Percentiles rank a stretch among this genome's conserved stretches.
These are phyloP conservation scores for Jatropha multifida DNA, from an alignment of 441 rosid species.

Conservation along the genomic window DNA sequence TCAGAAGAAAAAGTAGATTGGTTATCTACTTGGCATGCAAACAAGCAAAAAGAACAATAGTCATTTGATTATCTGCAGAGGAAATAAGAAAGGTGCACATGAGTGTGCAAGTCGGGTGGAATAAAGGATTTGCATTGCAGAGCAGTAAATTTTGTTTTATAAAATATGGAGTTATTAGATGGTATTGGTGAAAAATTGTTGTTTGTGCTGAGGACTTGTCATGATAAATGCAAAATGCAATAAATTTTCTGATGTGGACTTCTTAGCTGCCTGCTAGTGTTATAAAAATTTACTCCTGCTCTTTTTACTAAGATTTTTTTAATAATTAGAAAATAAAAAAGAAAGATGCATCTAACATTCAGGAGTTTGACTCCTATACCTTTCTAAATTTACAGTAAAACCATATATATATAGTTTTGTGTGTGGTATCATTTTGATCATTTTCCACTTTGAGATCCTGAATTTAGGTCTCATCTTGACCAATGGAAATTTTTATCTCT, in stretches of 20 bases:
- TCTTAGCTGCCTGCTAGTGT: background rate
- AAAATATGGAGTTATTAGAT: background rate
- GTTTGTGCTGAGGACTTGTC: background rate
- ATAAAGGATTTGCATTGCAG: background rate
- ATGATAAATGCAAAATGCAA: background rate
- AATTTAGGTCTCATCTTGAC: slow-evolving; percentile 1
- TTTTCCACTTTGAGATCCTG: background rate
- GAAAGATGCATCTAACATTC: background rate
- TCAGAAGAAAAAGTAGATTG: background rate
- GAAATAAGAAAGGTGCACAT: background rate
- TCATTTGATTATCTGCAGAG: background rate
- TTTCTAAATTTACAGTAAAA: background rate
- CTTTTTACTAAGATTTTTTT: background rate
- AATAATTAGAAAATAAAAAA: background rate
- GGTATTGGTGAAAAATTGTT: background rate
- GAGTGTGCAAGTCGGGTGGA: background rate
- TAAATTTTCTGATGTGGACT: background rate
- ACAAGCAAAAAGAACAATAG: background rate
- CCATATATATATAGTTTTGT: background rate
- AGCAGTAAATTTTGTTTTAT: background rate
- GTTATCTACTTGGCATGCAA: background rate
- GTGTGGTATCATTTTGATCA: background rate
- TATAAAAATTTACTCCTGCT: too few species aligned
- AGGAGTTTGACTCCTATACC: background rate
- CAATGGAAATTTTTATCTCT: slow-evolving; percentile 11